Evolutionary conservation across 768 basidiomycete species (phyloP), one percentile per base, ranked within the genome.

Genomic region (Crassisporium funariophilum): DNA sequence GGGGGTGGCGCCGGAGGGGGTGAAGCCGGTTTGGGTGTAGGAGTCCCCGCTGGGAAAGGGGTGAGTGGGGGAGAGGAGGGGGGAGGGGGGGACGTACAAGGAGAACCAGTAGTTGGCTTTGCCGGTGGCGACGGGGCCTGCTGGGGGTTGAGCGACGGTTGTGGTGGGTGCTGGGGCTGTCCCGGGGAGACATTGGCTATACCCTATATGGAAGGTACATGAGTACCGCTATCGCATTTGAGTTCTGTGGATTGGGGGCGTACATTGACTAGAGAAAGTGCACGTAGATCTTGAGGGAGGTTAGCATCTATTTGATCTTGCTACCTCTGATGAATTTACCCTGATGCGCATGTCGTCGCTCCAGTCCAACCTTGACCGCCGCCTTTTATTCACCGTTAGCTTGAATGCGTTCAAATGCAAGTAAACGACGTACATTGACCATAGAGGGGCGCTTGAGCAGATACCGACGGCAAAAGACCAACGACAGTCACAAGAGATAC

Each of bases 1-100:
- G 2, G 80, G 78, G 5, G 74, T 64, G n/a, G 67, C 64, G 21
- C 69, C 64, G 29, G 56, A 65, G 43, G 67, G 46, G 36, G 60
- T 56, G 60, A 82, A 82, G 13, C 75, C 76, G 0, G 81, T 83
- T 58, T 79, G 76, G 2, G 78, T 77, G 64, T 82, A 82, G 1
- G 80, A 81, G 55, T 81, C 79, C 7, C 81, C 81, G 52, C 79
- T 81, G 29, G 10, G 16, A n/a, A 22, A 25, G 25, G 34, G 17
- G 16, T 31, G 8, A 29, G 20, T 1, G 24, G 21, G 10, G n/a
- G 17, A 6, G 21, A 15, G 22, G 23, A 22, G 24, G 9, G 41
- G 19, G 21, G 16, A 36, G 4, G 9, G 21, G 15, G 33, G 1
- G 25, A 12, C 75, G 47, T 54, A 81, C 78, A 81, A 82, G 61